Evolutionary conservation across 1,139 yeast genomes (phyloP), one percentile per base, ranked within the genome.

Genomic region (Yamadazyma sp.): DNA sequence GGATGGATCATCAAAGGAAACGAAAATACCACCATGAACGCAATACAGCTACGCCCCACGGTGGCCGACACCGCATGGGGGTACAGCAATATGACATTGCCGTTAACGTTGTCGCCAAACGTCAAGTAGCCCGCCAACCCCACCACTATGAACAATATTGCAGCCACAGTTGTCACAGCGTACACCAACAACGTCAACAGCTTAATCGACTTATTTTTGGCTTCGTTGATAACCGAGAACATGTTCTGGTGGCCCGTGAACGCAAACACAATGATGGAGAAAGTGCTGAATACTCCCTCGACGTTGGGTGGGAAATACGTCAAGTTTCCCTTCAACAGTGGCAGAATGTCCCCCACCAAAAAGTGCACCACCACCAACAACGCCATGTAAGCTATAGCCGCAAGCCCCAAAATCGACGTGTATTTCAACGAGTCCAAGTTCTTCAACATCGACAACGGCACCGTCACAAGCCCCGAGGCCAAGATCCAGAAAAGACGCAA

Each of bases 1-100:
- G 98, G 98, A 58, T 91, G 96, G 55, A 88, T 78, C 83, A 91
- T 86, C 50, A 92, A 72, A 15, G 98, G 98, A 66, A 84, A 92
- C 6, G 96, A 86, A 46, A 92, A 77, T 10, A 87, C 66, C 31
- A 94, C 95, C 84, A 92, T 81, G 31, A 86, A 67, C 1, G 87
- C 94, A 45, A 92, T 77, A 28, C 89, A 78, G 16, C 80, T 68
- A 45, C 92, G 77, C 9, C 95, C 98, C 36, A 87, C 54, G 9
- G 78, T 74, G 4, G 87, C 73, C 34, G 75, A 54, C 37, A 71
- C 52, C 33, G 70, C 72, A 4, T 66, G 62, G 31, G 81, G 70
- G 54, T 81, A 83, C 67, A 77, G 81, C 48, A 88, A 64, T 37
- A 94, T 79, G 49, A 94, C 80, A 61, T 94, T 94, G 5, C 96